Evolutionary conservation across 495 filamentous ascomycete species (phyloP), one percentile per base, ranked within the genome.

Genomic region (Penicillium coprophilum): DNA sequence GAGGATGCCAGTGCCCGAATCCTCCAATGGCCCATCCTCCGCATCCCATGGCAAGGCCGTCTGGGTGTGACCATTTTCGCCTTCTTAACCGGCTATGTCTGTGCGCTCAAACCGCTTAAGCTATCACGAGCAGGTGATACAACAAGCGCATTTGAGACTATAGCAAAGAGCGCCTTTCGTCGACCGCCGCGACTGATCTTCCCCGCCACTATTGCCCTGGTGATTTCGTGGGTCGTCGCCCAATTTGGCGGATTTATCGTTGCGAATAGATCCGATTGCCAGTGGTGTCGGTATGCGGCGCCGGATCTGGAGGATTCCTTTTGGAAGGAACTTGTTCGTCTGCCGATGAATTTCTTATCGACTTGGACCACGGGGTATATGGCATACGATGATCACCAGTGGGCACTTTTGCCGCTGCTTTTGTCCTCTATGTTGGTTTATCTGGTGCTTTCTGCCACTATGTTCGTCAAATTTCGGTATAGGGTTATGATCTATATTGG

Each of bases 1-100:
- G 75, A 77, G 55, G 74, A 78, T 31, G 65, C 69, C 4, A 47
- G 71, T 0, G 79, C 84, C 7, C 78, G 78, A 43, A 53, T 85
- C 9, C 73, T 88, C 34, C 85, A 89, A 68, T 74, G 77, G 57
- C 84, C 85, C 9, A 75, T 85, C 50, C 64, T 88, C 4, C 84
- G 86, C 40, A 80, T 87, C 34, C 77, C 84, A 31, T 80, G 81
- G 69, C 85, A 88, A 69, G 86, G 84, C 47, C 80, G 82, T 38
- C 74, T 87, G 36, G 85, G 86, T 31, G 84, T 89, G 15, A 80
- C 84, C 19, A 83, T 87, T 50, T 89, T 89, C 67, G 77, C 81
- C 47, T 81, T 89, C 58, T 75, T 89, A 27, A 86, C 86, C 4
- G 86, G 85, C 50, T 89, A 87, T 54, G 85, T 89, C 31, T 87